Evolutionary conservation across 2,329 filamentous ascomycete genomes (phyloP).

Genomic region (Stachybotrys elegans): DNA sequence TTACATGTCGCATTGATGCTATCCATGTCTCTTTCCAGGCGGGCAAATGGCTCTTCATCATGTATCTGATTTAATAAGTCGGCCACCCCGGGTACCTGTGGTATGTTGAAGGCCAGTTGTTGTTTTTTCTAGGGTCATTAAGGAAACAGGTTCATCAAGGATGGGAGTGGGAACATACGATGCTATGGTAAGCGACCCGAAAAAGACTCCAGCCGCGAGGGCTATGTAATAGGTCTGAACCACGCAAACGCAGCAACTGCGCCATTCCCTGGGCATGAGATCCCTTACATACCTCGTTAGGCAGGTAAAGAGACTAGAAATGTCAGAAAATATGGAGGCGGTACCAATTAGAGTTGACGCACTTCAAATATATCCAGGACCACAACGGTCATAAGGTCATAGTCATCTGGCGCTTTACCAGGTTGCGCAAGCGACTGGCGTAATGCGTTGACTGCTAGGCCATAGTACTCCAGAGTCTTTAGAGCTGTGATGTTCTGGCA

Average conservation of each 20-base stretch:
- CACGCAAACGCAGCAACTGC: conserved; percentile 31
- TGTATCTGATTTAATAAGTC: not conserved
- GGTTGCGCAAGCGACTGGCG: conserved; percentile 22
- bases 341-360: not conserved
- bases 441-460: conserved; percentile 26
- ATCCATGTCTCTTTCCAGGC: conserved; percentile 21
- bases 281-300: conserved; percentile 16
- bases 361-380: conserved; percentile 36
- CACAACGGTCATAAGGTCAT: conserved; percentile 34
- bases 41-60: conserved; percentile 14
- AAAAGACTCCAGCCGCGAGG: conserved; percentile 34
- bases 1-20: conserved; percentile 23
- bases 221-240: conserved; percentile 26
- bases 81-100: not conserved
- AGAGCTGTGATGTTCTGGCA: conserved; percentile 12
- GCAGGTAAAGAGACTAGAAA: conserved; percentile 26
- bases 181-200: conserved; percentile 30
- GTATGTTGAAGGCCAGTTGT: conserved; percentile 19
- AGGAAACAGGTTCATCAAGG: not conserved
- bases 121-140: conserved; percentile 24
- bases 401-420: conserved; percentile 30
- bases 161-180: conserved; percentile 12
- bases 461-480: conserved; percentile 28
- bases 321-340: not conserved
- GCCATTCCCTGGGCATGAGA: conserved; percentile 34